A percentile compares a stretch with the other conserved stretches of the same genome.
Evolutionary conservation across 2,329 filamentous ascomycete genomes (phyloP).

Genomic region (Botrytis fragariae): DNA sequence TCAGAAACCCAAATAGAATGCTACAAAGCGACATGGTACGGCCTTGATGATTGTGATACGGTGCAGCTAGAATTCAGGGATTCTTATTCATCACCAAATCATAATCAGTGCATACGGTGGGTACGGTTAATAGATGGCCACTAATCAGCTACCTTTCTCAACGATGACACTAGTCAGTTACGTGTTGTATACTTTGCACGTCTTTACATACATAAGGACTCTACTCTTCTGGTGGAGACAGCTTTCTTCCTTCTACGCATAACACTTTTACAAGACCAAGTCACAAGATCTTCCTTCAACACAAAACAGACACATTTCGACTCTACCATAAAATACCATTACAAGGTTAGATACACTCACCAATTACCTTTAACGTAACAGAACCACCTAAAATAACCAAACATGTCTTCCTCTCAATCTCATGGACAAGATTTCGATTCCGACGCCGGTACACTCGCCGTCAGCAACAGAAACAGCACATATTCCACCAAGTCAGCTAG

Average conservation of each 20-base stretch:
- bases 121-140: background rate
- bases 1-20: rapidly evolving
- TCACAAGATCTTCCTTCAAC: background rate
- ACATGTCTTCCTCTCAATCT: background rate
- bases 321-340: background rate
- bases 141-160: no score
- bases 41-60: background rate
- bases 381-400: background rate
- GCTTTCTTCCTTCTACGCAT: background rate
- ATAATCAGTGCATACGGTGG: rapidly evolving
- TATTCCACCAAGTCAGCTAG: background rate
- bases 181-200: background rate
- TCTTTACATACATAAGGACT: background rate
- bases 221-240: background rate
- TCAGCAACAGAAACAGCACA: background rate
- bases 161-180: background rate
- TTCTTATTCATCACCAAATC: background rate
- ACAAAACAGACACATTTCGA: background rate
- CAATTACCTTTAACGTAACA: rapidly evolving
- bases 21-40: background rate
- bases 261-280: background rate
- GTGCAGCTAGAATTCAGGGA: no score
- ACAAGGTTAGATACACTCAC: background rate
- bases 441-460: background rate
- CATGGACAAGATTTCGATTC: background rate